Evolutionary conservation across 108 stramenopile genomes (phyloP), one percentile per base, ranked within the genome.

Genomic region (Epipyxis sp.): DNA sequence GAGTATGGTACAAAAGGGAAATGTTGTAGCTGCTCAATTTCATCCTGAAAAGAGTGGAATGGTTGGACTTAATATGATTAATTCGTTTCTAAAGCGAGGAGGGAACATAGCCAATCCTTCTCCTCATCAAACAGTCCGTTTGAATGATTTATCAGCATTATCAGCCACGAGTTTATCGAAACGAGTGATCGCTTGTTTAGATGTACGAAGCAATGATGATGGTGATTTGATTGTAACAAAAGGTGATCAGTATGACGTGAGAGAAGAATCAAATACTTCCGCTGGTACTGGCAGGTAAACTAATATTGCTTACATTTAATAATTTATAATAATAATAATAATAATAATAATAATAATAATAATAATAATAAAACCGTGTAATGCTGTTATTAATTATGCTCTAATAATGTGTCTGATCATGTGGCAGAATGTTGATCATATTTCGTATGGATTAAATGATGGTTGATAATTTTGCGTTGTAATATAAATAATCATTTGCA

Each of bases 171-270:
- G 43, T 42, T 43, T 78, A 79, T 32, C 84, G 16, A 93, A 96
- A 81, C 92, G 97, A 77, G 86, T 97, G 10, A 93, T 97, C 10
- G 92, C 95, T 0, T 94, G 96, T 40, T 89, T 98, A 16, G 98
- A 98, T 83, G 98, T 97, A 40, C 86, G 97, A 45, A 84, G 88
- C 59, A 98, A 98, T 81, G 98, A 98, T 81, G 79, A 84, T 37
- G 98, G 98, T 32, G 98, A 98, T 79, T 86, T 97, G 46, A 95
- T 98, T 40, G 98, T 97, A 3, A 98, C 98, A 80, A 97, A 98
- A 81, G 98, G 98, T 29, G 98, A 98, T 79, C 95, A 96, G 80
- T 98, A 98, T 85, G 96, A 97, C 77, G 98, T 98, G 13, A 87
- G 98, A 6, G 98, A 98, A 83, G 93, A 87, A 59, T 81, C 90